These are phyloP conservation scores for Phytophthora litchii DNA, from an alignment of 352 stramenopile species.

Conservation along the genomic window DNA sequence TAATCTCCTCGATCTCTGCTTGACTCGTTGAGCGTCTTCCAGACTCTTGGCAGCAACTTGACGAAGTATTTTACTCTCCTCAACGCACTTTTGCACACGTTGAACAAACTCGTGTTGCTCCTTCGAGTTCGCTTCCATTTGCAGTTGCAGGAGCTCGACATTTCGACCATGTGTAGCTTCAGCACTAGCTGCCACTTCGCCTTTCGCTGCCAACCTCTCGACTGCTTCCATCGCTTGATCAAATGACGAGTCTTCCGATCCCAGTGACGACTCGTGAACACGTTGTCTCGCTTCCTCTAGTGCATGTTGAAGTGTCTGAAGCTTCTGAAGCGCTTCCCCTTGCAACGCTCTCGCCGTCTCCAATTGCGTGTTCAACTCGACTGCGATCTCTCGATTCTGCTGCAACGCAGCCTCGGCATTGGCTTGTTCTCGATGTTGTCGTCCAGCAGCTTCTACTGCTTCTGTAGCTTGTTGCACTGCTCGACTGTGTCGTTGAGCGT, in stretches of 20 bases:
- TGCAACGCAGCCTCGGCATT: constrained; percentile 41
- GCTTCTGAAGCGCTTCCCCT: constrained; percentile 34
- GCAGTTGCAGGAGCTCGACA: constrained; percentile 32
- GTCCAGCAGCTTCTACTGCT: constrained; percentile 47
- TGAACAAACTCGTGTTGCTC: constrained; percentile 39
- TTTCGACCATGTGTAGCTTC: constrained; percentile 52
- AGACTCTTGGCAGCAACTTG: constrained; percentile 52
- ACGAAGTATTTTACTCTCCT: constrained; percentile 49
- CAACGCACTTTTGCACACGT: constrained; percentile 32
- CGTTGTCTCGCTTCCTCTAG: constrained; percentile 40
- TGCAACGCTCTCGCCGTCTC: constrained; percentile 33
- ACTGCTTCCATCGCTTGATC: constrained; percentile 36
- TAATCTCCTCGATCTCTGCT: constrained; percentile 54
- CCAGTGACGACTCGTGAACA: constrained; percentile 41
- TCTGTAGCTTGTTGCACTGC: constrained; percentile 54
- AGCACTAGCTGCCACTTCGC: constrained; percentile 53
- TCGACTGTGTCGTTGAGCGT: constrained; percentile 44
- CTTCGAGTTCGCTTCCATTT: constrained; percentile 20
- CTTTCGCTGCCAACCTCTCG: constrained; percentile 56
- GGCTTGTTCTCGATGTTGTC: constrained; percentile 34
- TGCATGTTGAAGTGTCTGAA: constrained; percentile 26
- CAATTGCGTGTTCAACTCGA: constrained; percentile 38
- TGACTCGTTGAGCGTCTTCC: constrained; percentile 61
- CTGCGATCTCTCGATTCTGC: constrained; percentile 31
- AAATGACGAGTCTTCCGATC: constrained; percentile 16